These are phyloP conservation scores for Lichtheimia corymbifera DNA, from an alignment of 371 early-diverging fungal genomes.

Conservation along the genomic window DNA sequence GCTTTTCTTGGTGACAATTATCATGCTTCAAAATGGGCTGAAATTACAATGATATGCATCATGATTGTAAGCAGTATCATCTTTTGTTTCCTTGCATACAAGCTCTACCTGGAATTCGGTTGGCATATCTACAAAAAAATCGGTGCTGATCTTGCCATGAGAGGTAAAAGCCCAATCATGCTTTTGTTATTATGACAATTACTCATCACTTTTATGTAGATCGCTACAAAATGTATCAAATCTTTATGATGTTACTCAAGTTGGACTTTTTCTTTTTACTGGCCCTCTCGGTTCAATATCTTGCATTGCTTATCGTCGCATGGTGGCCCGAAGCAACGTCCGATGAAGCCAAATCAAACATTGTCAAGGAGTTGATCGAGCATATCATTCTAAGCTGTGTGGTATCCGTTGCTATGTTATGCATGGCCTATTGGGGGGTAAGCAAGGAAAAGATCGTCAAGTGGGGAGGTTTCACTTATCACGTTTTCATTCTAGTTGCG, in stretches of 20 bases:
- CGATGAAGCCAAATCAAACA: constrained; percentile 61
- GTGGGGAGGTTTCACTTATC: not conserved
- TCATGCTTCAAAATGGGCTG: constrained; percentile 49
- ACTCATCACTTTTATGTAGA: constrained; percentile 28
- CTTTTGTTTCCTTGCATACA: constrained; percentile 48
- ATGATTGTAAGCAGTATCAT: constrained; percentile 36
- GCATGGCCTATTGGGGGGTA: constrained; percentile 79
- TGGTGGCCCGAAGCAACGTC: constrained; percentile 43
- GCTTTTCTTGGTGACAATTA: constrained; percentile 34
- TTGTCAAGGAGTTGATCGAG: constrained; percentile 37
- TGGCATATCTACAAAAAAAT: constrained; percentile 95
- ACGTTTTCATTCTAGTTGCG: constrained; percentile 21
- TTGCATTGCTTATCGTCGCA: constrained; percentile 70
- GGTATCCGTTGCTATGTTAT: constrained; percentile 67
- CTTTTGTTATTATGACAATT: no score
- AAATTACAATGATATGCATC: constrained; percentile 43
- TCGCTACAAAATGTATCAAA: constrained; percentile 84
- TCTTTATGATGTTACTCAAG: constrained; percentile 87
- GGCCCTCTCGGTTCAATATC: constrained; percentile 85
- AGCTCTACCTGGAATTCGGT: constrained; percentile 53
- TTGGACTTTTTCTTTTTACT: constrained; percentile 88
- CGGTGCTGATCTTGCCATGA: constrained; percentile 87
- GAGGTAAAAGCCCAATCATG: constrained; percentile 52
- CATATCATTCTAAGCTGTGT: constrained; percentile 81
- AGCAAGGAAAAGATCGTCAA: not conserved